Percentiles rank a stretch among this genome's conserved stretches.
These are phyloP conservation scores for Aaosphaeria arxii DNA, from an alignment of 2,329 filamentous ascomycete genomes.

Conservation along the genomic window DNA sequence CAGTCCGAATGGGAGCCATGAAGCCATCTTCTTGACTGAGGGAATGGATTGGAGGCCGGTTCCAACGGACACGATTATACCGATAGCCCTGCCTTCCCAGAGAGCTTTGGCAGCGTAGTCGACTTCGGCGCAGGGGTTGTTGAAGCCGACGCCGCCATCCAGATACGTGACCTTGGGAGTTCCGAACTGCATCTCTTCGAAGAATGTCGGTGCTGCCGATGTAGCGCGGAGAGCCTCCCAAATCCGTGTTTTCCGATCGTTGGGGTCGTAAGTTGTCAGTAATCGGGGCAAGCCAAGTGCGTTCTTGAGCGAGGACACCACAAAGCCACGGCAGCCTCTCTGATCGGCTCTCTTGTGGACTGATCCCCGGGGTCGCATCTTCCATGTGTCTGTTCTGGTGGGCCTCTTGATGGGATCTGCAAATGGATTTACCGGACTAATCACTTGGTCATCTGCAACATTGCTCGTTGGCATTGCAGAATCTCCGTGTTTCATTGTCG, in stretches of 20 bases:
- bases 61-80: slow-evolving; percentile 39
- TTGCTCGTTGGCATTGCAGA: slow-evolving; percentile 7
- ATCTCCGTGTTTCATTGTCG: slow-evolving; percentile 6
- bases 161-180: slow-evolving; percentile 47
- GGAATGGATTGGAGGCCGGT: slow-evolving; percentile 39
- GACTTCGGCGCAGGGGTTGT: slow-evolving; percentile 52
- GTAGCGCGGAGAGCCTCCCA: slow-evolving; percentile 55
- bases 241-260: slow-evolving; percentile 36
- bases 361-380: slow-evolving; percentile 28
- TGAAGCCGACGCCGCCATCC: slow-evolving; percentile 50
- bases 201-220: slow-evolving; percentile 49
- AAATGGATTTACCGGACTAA: not conserved
- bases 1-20: slow-evolving; percentile 39
- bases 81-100: slow-evolving; percentile 35
- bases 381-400: slow-evolving; percentile 28
- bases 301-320: slow-evolving; percentile 38
- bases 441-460: slow-evolving; percentile 9
- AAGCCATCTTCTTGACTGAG: slow-evolving; percentile 33
- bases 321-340: slow-evolving; percentile 36
- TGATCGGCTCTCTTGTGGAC: slow-evolving; percentile 32
- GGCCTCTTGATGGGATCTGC: not conserved
- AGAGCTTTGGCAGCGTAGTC: slow-evolving; percentile 46
- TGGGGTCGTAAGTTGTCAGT: slow-evolving; percentile 38
- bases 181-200: slow-evolving; percentile 52
- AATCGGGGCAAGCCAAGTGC: slow-evolving; percentile 35